These are phyloP conservation scores for Calonectria pseudoturangicola DNA, from an alignment of 2,329 filamentous ascomycete species.

Conservation along the genomic window DNA sequence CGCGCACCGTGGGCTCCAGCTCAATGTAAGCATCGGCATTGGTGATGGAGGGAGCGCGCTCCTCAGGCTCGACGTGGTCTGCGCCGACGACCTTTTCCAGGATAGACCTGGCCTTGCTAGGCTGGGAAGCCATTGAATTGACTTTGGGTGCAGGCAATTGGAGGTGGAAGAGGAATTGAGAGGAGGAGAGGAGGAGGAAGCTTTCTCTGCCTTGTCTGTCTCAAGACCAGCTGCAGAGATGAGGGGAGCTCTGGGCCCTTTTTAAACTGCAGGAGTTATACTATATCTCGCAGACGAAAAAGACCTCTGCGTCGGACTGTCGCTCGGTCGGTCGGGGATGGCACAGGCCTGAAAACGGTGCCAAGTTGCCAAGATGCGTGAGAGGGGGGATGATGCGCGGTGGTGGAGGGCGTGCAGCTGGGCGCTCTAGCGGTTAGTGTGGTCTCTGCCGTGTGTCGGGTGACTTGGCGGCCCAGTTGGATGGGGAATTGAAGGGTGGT, in stretches of 20 bases:
- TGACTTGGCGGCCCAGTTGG: constrained; percentile 29
- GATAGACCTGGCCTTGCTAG: constrained; percentile 55
- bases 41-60: constrained; percentile 59
- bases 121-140: constrained; percentile 43
- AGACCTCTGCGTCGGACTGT: constrained; percentile 46
- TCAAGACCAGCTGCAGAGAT: neutral
- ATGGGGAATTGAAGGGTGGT: constrained; percentile 32
- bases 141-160: neutral
- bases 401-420: constrained; percentile 8
- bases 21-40: constrained; percentile 64
- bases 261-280: neutral
- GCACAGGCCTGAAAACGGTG: constrained; percentile 49
- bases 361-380: constrained; percentile 43
- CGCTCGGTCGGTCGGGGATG: constrained; percentile 55
- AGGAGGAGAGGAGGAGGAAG: constrained; percentile 34
- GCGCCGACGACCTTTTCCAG: constrained; percentile 59
- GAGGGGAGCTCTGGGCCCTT: neutral
- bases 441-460: neutral
- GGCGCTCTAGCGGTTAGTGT: neutral
- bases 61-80: constrained; percentile 57
- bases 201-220: neutral
- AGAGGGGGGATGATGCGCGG: constrained; percentile 32
- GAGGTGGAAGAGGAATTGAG: constrained; percentile 42
- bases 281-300: neutral
- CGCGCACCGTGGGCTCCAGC: constrained; percentile 64